These are phyloP conservation scores for Cinnamomum chago DNA, from an alignment of 164 flowering plant genomes.

Conservation along the genomic window DNA sequence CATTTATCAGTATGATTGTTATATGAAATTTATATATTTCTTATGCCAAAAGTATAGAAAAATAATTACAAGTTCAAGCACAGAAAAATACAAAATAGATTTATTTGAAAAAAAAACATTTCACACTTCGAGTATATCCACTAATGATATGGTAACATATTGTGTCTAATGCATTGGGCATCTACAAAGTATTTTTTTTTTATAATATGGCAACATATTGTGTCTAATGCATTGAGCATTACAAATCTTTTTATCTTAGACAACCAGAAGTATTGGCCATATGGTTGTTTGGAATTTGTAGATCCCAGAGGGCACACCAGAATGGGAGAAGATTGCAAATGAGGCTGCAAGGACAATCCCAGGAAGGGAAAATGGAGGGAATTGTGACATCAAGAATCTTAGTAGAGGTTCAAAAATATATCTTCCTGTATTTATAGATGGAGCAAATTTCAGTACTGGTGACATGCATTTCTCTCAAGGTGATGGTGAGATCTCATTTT, in stretches of 20 bases:
- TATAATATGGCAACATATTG: too few relatives aligned
- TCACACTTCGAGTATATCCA: too few relatives aligned
- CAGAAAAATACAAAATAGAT: too few relatives aligned
- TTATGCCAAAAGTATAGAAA: background rate
- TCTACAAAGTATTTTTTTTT: too few relatives aligned
- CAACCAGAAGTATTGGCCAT: background rate
- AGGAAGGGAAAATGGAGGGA: slow-evolving; percentile 97
- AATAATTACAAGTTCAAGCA: background rate
- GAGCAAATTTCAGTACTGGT: slow-evolving; percentile 89
- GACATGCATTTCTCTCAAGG: slow-evolving; percentile 99
- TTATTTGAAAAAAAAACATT: too few relatives aligned
- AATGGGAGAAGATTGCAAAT: slow-evolving; percentile 73
- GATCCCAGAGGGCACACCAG: slow-evolving; percentile 59
- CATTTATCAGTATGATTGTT: too few relatives aligned
- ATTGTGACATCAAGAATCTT: slow-evolving; percentile 91
- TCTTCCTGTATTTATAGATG: slow-evolving; percentile 90
- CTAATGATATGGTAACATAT: too few relatives aligned
- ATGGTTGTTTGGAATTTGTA: slow-evolving; percentile 14
- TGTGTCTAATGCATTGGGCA: too few relatives aligned
- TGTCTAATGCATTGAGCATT: too few relatives aligned
- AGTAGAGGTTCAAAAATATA: slow-evolving; percentile 86
- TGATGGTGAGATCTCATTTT: slow-evolving; percentile 90
- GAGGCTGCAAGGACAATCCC: slow-evolving; percentile 95
- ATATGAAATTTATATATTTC: too few relatives aligned
- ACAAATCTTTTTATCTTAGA: background rate